These are phyloP conservation scores for Neoboletus magnificus DNA, from an alignment of 768 basidiomycete species.

Conservation along the genomic window DNA sequence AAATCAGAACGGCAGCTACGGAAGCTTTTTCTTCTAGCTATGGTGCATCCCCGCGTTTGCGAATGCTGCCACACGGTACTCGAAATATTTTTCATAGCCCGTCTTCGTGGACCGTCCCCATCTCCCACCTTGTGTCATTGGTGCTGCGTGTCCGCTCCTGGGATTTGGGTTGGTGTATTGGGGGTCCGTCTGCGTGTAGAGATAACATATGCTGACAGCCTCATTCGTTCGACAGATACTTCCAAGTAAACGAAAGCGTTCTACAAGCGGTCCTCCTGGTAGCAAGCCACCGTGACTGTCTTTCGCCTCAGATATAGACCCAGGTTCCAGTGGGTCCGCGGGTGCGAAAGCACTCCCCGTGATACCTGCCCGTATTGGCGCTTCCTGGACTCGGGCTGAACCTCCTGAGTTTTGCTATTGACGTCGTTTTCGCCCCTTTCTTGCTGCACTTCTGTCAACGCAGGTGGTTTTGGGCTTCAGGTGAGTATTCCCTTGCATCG, in stretches of 20 bases:
- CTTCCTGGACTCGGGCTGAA: conserved; percentile 48
- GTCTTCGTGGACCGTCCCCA: conserved; percentile 7
- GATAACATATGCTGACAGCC: background rate
- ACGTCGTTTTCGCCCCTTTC: conserved; percentile 63
- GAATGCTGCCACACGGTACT: no score
- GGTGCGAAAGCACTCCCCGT: conserved; percentile 38
- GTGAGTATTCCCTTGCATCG: conserved; percentile 29
- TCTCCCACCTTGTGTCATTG: conserved; percentile 1
- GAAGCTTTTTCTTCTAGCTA: no score
- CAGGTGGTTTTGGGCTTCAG: conserved; percentile 55
- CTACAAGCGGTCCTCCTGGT: background rate
- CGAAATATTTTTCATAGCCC: conserved; percentile 6
- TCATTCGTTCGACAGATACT: background rate
- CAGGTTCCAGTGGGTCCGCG: conserved; percentile 11
- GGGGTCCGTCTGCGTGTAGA: no score
- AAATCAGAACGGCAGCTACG: no score
- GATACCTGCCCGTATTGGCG: conserved; percentile 48
- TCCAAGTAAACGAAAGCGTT: background rate
- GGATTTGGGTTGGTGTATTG: no score
- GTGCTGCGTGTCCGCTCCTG: background rate
- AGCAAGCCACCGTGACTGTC: background rate
- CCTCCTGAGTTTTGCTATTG: conserved; percentile 55
- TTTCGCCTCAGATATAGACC: background rate
- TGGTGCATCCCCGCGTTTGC: no score
- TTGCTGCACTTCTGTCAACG: conserved; percentile 56